A percentile compares a stretch with the other conserved stretches of the same genome.
phyloP scores from a whole-genome alignment of 257 asterid genomes.

The Handroanthus guayacan region DNA sequence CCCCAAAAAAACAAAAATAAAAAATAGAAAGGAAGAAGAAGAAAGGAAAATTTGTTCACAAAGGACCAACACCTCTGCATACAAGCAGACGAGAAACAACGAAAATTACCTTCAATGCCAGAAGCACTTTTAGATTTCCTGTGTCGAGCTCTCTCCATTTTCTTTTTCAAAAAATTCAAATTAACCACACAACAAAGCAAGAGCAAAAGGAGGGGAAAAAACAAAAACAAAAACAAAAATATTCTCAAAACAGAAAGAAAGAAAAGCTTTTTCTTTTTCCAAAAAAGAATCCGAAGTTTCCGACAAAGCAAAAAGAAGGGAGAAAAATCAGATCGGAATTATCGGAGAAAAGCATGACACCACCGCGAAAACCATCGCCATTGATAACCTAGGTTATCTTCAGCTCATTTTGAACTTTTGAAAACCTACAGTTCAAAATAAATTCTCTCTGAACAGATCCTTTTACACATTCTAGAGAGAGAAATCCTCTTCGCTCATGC shows the following conservation, averaged over 20 bases:
- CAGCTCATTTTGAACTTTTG: conserved; percentile 47
- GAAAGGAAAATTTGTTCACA: background rate
- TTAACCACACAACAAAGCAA: conserved; percentile 31
- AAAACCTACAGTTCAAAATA: conserved; percentile 33
- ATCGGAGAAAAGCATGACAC: conserved; percentile 55
- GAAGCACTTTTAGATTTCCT: conserved; percentile 80
- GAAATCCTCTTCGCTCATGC: conserved; percentile 16
- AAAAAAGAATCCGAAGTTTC: conserved; percentile 41
- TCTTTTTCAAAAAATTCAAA: conserved; percentile 48
- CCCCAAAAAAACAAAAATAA: background rate
- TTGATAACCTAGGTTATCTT: conserved; percentile 40
- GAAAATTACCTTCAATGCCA: conserved; percentile 65
- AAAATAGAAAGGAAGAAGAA: background rate
- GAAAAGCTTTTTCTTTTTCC: conserved; percentile 36
- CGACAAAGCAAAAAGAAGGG: conserved; percentile 31
- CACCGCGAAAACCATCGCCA: conserved; percentile 61
- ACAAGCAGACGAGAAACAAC: conserved; percentile 8
- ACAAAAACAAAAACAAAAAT: conserved; percentile 10
- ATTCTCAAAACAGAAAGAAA: conserved; percentile 29
- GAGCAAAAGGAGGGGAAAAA: conserved; percentile 34
- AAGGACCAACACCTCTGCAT: conserved; percentile 3
- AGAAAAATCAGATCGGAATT: conserved; percentile 59
- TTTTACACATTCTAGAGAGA: conserved; percentile 37
- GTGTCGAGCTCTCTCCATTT: conserved; percentile 88
- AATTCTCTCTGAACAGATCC: conserved; percentile 30